Conservation (phyloP, 2,329 filamentous ascomycete species). For the Paramyrothecium sp. region DNA sequence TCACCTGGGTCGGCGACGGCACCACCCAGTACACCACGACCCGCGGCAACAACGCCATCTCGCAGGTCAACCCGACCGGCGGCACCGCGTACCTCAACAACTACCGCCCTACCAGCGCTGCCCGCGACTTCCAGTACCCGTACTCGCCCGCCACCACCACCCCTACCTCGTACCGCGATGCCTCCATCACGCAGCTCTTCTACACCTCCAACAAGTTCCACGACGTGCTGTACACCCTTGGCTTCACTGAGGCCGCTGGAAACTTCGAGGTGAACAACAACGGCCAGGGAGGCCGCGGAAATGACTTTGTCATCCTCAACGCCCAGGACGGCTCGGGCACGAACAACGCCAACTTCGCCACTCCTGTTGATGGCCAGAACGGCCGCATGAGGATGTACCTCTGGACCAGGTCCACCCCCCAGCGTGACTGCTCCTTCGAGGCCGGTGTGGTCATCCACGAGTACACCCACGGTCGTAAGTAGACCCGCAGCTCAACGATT, state of each 20-base stretch:
- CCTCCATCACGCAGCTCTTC: constrained; percentile 58
- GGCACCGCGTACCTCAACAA: constrained; percentile 29
- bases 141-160: constrained; percentile 32
- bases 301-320: constrained; percentile 55
- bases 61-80: constrained; percentile 44
- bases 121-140: constrained; percentile 45
- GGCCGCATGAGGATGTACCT: constrained; percentile 60
- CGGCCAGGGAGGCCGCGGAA: constrained; percentile 46
- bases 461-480: constrained; percentile 49
- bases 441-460: constrained; percentile 61
- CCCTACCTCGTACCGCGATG: constrained; percentile 45
- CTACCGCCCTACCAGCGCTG: constrained; percentile 44
- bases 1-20: constrained; percentile 53
- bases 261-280: constrained; percentile 61
- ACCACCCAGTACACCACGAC: constrained; percentile 47
- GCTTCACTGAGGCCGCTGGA: constrained; percentile 56
- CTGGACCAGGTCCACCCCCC: constrained; percentile 46
- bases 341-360: constrained; percentile 59
- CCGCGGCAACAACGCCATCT: constrained; percentile 58
- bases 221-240: constrained; percentile 55
- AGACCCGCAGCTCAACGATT: constrained; percentile 2
- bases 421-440: constrained; percentile 56
- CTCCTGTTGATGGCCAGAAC: constrained; percentile 47
- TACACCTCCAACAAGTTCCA: constrained; percentile 61
- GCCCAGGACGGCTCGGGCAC: constrained; percentile 53